A percentile compares a stretch with the other conserved stretches of the same genome.
Conservation (phyloP, 2,329 filamentous ascomycete genomes). For the Alternaria arbusti region DNA sequence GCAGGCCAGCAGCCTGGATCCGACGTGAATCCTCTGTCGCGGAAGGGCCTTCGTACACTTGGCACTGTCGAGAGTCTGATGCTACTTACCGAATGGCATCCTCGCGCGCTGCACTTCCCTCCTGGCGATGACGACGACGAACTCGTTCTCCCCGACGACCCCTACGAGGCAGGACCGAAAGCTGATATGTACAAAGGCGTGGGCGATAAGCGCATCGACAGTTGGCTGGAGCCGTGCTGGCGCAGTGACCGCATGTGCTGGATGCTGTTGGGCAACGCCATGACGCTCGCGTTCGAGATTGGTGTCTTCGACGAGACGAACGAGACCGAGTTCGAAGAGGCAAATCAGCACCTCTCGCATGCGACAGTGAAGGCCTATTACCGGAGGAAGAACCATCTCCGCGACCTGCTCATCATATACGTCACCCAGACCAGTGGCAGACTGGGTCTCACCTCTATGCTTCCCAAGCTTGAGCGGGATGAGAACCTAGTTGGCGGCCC, state of each 20-base stretch:
- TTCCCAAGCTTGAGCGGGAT: conserved; percentile 61
- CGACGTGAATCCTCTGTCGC: conserved; percentile 65
- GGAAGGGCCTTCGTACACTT: conserved; percentile 79
- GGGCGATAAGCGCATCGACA: conserved; percentile 85
- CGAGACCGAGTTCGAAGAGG: conserved; percentile 63
- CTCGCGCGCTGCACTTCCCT: conserved; percentile 91
- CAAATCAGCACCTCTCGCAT: conserved; percentile 47
- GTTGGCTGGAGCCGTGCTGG: conserved; percentile 97
- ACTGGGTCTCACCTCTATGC: conserved; percentile 91
- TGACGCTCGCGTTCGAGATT: conserved; percentile 89
- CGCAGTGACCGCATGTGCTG: conserved; percentile 91
- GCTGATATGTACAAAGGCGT: conserved; percentile 62
- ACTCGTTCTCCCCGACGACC: conserved; percentile 71
- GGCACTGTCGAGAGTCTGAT: conserved; percentile 94
- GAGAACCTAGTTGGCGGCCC: conserved; percentile 31
- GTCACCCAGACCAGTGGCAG: conserved; percentile 92
- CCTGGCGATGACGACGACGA: conserved; percentile 71
- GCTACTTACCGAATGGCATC: conserved; percentile 97
- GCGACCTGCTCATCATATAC: conserved; percentile 86
- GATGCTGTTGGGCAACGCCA: conserved; percentile 93
- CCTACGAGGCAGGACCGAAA: conserved; percentile 55
- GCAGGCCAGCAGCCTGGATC: conserved; percentile 71
- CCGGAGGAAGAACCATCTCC: conserved; percentile 79
- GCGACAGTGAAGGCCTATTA: conserved; percentile 76
- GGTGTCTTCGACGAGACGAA: conserved; percentile 94